phyloP scores from a whole-genome alignment of 1,284 basidiomycete genomes.

The Puccinia triticina region DNA sequence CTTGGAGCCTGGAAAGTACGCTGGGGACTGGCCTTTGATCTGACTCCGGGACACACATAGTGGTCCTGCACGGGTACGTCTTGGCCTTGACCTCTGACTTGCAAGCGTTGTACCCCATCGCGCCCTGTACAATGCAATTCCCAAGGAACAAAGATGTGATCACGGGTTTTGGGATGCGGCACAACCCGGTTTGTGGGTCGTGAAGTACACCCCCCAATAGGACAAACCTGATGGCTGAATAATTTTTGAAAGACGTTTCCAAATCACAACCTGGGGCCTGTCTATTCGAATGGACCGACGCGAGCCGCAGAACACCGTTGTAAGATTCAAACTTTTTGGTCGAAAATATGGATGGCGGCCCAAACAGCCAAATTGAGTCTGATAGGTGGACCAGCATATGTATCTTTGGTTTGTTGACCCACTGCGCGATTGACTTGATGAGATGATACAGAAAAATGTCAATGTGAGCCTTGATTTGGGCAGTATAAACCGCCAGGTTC shows the following conservation, averaged over 20 bases:
- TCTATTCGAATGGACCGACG: slow-evolving; percentile 19
- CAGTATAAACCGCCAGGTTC: slow-evolving; percentile 58
- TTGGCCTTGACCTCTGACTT: too few species aligned
- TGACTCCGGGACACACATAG: too few species aligned
- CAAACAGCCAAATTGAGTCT: slow-evolving; percentile 11
- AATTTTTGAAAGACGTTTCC: background rate
- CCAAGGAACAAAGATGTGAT: too few species aligned
- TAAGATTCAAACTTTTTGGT: slow-evolving; percentile 41
- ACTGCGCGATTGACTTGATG: background rate
- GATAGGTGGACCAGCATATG: slow-evolving; percentile 19
- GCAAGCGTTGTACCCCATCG: too few species aligned
- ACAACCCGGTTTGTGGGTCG: background rate
- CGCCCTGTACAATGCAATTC: too few species aligned
- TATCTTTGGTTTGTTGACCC: slow-evolving; percentile 31
- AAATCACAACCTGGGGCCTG: slow-evolving; percentile 7
- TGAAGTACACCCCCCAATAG: slow-evolving; percentile 60
- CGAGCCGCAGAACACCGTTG: background rate
- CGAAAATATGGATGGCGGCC: background rate
- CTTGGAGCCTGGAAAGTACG: too few species aligned
- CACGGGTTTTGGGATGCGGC: too few species aligned
- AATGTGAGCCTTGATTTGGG: slow-evolving; percentile 54
- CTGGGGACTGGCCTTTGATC: too few species aligned
- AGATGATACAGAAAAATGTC: background rate
- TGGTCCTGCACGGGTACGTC: too few species aligned
- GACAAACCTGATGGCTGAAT: slow-evolving; percentile 4